Evolutionary conservation across 768 basidiomycete species (phyloP).

Genomic region (Lentinula raphanica): DNA sequence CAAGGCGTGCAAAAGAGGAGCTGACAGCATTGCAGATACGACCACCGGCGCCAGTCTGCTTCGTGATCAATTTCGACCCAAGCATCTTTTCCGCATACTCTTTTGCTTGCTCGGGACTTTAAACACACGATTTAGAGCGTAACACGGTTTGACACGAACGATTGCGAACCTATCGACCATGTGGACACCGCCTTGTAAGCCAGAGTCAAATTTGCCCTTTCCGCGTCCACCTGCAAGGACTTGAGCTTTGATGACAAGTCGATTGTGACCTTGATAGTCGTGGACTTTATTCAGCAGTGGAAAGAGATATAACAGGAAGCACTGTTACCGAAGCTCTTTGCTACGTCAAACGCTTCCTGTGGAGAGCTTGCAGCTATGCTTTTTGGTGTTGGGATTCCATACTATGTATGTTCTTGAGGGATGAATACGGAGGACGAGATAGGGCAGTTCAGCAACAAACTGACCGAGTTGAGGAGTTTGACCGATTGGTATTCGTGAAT

Average conservation of each 20-base stretch:
- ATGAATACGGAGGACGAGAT: not conserved
- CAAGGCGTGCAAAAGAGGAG: conserved; percentile 12
- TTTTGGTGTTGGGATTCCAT: conserved; percentile 93
- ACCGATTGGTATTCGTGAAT: conserved; percentile 99
- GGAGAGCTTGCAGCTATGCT: conserved; percentile 82
- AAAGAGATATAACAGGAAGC: conserved; percentile 1
- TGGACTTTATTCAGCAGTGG: conserved; percentile 7
- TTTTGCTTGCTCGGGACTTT: conserved; percentile 81
- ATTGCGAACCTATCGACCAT: conserved; percentile 71
- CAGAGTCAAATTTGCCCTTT: conserved; percentile 94
- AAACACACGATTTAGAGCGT: not conserved
- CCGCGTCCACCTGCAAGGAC: conserved; percentile 98
- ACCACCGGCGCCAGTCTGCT: conserved; percentile 92
- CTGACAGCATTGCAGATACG: conserved; percentile 91
- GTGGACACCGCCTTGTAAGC: conserved; percentile 97
- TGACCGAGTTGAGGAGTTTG: conserved; percentile 87
- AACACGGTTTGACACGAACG: not conserved
- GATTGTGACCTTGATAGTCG: conserved; percentile 59
- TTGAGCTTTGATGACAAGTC: conserved; percentile 96
- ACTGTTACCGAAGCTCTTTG: conserved; percentile 76
- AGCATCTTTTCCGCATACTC: conserved; percentile 91
- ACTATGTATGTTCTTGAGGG: conserved; percentile 42
- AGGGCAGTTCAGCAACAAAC: conserved; percentile 14
- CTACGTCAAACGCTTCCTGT: conserved; percentile 85
- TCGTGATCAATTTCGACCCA: conserved; percentile 92